A percentile compares a stretch with the other conserved stretches of the same genome.
Conservation (phyloP, 73 alveolate genomes). For the Paramecium biaurelia region DNA sequence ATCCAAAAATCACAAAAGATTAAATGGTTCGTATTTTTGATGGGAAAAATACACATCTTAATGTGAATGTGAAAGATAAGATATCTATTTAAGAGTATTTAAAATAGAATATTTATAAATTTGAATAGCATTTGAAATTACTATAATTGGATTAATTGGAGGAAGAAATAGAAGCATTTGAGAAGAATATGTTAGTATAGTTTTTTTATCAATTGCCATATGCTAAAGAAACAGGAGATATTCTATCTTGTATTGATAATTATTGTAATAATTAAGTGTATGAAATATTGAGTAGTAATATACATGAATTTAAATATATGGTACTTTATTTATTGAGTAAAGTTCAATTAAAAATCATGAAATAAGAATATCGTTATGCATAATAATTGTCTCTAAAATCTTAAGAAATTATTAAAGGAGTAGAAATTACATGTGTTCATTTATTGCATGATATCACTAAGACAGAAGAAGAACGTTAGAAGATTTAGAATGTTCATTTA, state of each 20-base stretch:
- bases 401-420: neutral
- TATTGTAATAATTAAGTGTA: neutral
- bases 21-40: neutral
- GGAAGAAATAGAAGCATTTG: neutral
- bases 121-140: neutral
- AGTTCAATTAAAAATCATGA: neutral
- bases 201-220: neutral
- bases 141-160: neutral
- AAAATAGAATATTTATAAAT: neutral
- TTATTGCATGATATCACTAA: neutral
- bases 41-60: neutral
- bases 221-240: slow-evolving; percentile 1
- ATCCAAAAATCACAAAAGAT: neutral
- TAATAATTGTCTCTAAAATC: neutral
- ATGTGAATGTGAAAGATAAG: neutral
- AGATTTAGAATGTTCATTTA: neutral
- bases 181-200: neutral
- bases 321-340: neutral
- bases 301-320: neutral
- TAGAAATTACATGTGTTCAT: neutral
- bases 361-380: neutral
- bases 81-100: neutral
- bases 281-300: neutral
- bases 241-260: neutral
- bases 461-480: neutral